Conservation (phyloP, 768 basidiomycete species). For the Pisolithus marmoratus region DNA sequence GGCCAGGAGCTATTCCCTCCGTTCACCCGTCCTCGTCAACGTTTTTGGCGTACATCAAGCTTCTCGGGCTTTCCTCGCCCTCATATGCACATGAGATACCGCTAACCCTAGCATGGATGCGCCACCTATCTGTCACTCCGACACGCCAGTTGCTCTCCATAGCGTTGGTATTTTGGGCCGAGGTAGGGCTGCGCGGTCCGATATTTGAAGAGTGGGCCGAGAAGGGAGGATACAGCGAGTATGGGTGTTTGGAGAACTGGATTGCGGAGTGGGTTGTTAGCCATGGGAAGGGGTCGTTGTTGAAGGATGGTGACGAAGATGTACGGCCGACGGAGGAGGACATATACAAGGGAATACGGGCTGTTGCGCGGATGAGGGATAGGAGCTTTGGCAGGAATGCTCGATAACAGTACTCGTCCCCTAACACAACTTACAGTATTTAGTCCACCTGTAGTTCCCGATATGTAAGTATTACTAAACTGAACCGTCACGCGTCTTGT, state of each 20-base stretch:
- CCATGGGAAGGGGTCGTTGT: constrained; percentile 28
- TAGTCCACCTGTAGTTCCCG: no score
- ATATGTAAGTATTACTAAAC: no score
- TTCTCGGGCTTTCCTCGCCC: constrained; percentile 43
- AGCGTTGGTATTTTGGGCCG: constrained; percentile 65
- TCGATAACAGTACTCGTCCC: not conserved
- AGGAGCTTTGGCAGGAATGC: not conserved
- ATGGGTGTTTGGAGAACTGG: constrained; percentile 45
- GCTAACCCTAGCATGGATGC: constrained; percentile 70
- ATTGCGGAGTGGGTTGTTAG: constrained; percentile 52
- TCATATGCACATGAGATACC: constrained; percentile 56
- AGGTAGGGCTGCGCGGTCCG: constrained; percentile 59
- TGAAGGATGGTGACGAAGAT: no score
- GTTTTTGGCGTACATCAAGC: constrained; percentile 54
- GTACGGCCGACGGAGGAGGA: constrained; percentile 34
- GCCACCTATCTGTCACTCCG: constrained; percentile 47
- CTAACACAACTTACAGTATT: not conserved
- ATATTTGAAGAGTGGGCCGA: constrained; percentile 44
- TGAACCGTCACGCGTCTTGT: no score
- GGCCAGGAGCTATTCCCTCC: constrained; percentile 16
- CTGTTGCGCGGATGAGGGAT: constrained; percentile 25
- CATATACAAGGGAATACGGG: constrained; percentile 25
- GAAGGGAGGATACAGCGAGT: constrained; percentile 34
- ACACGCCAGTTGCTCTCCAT: constrained; percentile 50
- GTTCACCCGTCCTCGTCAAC: constrained; percentile 46